Conservation (phyloP, 768 basidiomycete species). For the Leccinum subtestaceum region DNA sequence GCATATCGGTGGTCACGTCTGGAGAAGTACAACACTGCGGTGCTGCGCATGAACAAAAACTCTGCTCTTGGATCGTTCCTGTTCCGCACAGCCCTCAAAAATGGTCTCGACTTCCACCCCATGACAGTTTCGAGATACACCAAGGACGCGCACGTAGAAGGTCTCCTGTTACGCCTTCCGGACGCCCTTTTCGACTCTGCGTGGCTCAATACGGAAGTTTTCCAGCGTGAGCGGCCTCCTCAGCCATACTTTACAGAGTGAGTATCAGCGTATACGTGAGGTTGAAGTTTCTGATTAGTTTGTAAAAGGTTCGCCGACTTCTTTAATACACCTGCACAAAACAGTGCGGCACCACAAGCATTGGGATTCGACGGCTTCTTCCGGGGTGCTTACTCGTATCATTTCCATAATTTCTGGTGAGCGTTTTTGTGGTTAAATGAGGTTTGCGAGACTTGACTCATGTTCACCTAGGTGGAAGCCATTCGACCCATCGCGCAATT, state of each 20-base stretch:
- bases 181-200: slow-evolving; percentile 97
- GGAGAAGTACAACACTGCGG: slow-evolving; percentile 94
- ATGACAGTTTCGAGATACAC: slow-evolving; percentile 92
- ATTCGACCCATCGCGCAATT: slow-evolving; percentile 91
- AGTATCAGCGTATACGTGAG: slow-evolving; percentile 16
- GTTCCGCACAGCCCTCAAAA: slow-evolving; percentile 92
- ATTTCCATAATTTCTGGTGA: slow-evolving; percentile 93
- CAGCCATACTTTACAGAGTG: slow-evolving; percentile 92
- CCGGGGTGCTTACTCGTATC: slow-evolving; percentile 92
- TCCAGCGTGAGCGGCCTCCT: slow-evolving; percentile 88
- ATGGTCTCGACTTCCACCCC: slow-evolving; percentile 94
- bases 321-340: slow-evolving; percentile 73
- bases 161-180: slow-evolving; percentile 80
- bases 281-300: neutral
- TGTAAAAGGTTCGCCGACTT: slow-evolving; percentile 75
- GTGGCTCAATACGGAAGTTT: slow-evolving; percentile 92
- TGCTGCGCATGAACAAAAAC: slow-evolving; percentile 88
- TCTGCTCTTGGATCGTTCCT: slow-evolving; percentile 91
- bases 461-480: slow-evolving; percentile 79
- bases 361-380: slow-evolving; percentile 96
- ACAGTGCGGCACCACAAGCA: slow-evolving; percentile 80
- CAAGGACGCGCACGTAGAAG: slow-evolving; percentile 84
- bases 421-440: slow-evolving; percentile 19
- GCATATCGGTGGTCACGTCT: slow-evolving; percentile 95
- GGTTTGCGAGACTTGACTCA: neutral